phyloP scores from a whole-genome alignment of 768 basidiomycete genomes.

The Leccinum broughii region DNA sequence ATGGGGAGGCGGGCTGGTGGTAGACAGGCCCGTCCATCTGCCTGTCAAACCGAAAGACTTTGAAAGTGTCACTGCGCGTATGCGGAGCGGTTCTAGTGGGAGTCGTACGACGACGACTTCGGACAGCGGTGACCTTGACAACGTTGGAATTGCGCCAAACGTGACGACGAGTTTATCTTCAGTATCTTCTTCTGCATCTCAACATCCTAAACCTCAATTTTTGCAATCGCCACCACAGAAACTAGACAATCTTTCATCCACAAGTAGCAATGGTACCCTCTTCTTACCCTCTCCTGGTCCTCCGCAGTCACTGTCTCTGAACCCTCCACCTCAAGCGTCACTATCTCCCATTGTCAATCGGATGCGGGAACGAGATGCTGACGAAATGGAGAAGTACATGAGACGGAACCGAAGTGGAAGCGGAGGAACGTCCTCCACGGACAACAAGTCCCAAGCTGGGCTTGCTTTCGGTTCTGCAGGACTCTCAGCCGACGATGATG shows the following conservation, averaged over 20 bases:
- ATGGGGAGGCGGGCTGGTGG: constrained; percentile 46
- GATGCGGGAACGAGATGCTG: constrained; percentile 81
- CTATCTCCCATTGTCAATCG: constrained; percentile 79
- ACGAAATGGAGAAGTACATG: constrained; percentile 86
- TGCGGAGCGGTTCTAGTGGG: constrained; percentile 81
- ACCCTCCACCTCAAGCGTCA: constrained; percentile 42
- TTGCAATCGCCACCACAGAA: constrained; percentile 47
- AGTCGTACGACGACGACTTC: constrained; percentile 77
- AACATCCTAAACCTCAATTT: constrained; percentile 41
- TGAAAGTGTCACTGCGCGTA: constrained; percentile 45
- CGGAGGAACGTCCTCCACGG: constrained; percentile 69
- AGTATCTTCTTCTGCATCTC: constrained; percentile 63
- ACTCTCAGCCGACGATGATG: constrained; percentile 55
- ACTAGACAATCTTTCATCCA: constrained; percentile 29
- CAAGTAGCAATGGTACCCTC: constrained; percentile 41
- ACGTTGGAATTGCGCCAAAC: constrained; percentile 39
- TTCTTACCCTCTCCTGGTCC: constrained; percentile 38
- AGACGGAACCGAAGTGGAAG: constrained; percentile 82
- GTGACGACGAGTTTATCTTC: constrained; percentile 51
- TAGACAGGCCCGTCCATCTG: constrained; percentile 46
- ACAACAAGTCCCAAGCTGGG: constrained; percentile 63
- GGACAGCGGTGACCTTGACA: constrained; percentile 67
- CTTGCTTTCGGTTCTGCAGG: constrained; percentile 48
- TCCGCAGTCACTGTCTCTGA: constrained; percentile 37
- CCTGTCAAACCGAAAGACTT: constrained; percentile 46